Conservation (phyloP, 345 rosid species). For the Gynandropsis gynandra region DNA sequence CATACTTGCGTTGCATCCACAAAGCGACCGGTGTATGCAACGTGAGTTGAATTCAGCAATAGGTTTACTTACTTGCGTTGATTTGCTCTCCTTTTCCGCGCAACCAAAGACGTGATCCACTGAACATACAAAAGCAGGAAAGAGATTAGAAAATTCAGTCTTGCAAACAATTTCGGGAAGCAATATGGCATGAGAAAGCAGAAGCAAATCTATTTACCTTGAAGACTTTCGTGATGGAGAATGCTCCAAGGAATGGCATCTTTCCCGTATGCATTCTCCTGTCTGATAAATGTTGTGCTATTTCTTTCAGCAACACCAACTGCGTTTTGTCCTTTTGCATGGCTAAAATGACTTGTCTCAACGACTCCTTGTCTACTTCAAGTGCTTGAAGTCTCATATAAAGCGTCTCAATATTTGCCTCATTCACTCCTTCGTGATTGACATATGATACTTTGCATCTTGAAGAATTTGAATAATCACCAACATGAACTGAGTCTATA, state of each 20-base stretch:
- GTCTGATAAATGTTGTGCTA: conserved; percentile 75
- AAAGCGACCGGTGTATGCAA: not conserved
- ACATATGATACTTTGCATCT: conserved; percentile 28
- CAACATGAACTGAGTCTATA: conserved; percentile 57
- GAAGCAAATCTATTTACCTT: conserved; percentile 44
- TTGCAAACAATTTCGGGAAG: conserved; percentile 1
- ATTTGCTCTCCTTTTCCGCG: conserved; percentile 76
- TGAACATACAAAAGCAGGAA: conserved; percentile 28
- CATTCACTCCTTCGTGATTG: conserved; percentile 40
- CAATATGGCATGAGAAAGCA: conserved; percentile 8
- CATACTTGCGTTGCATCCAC: not conserved
- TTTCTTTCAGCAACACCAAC: conserved; percentile 74
- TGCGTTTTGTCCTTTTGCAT: conserved; percentile 94
- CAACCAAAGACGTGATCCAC: conserved; percentile 74
- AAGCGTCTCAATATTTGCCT: conserved; percentile 80
- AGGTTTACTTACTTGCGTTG: conserved; percentile 61
- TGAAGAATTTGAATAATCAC: conserved; percentile 41
- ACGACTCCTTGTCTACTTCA: conserved; percentile 95
- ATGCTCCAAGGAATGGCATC: conserved; percentile 35
- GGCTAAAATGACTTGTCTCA: conserved; percentile 82
- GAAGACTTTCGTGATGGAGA: conserved; percentile 50
- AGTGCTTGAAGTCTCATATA: conserved; percentile 87
- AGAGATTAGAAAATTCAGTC: not conserved
- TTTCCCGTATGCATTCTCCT: conserved; percentile 36
- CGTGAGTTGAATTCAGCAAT: not conserved